Conservation (phyloP, 345 rosid genomes). For the Citropsis articulata region DNA sequence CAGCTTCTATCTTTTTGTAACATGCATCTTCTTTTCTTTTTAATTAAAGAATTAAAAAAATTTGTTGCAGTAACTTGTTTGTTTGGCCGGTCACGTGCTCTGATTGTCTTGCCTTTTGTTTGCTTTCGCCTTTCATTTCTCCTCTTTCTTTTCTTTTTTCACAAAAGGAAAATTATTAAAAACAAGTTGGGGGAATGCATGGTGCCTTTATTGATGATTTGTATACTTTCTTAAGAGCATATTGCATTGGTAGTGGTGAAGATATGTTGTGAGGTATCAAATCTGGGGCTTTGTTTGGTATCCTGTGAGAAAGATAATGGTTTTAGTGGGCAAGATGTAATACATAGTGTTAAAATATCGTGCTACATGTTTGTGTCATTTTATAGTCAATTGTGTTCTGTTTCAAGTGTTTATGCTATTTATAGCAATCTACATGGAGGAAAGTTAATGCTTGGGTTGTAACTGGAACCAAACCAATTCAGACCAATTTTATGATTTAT, state of each 20-base stretch:
- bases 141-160: not conserved
- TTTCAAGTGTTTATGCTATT: not conserved
- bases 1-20: constrained; percentile 2
- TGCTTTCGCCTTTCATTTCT: constrained; percentile 32
- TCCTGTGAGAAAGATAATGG: not conserved
- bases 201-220: not conserved
- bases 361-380: not conserved
- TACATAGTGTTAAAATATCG: not conserved
- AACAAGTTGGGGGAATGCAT: not conserved
- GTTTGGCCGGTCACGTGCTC: constrained; percentile 85
- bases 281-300: not conserved
- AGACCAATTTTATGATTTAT: not conserved
- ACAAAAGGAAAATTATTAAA: constrained; percentile 23
- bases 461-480: not conserved
- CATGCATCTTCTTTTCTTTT: constrained; percentile 24
- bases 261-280: not conserved
- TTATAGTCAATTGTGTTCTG: not conserved
- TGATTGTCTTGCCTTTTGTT: constrained; percentile 66
- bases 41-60: too few species aligned
- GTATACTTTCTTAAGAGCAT: not conserved
- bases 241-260: not conserved
- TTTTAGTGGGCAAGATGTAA: not conserved
- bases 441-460: not conserved
- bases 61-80: constrained; percentile 9
- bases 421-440: not conserved